Evolutionary conservation across 805 yeast genomes (phyloP), one percentile per base, ranked within the genome.

Genomic region (Candida nanaspora): DNA sequence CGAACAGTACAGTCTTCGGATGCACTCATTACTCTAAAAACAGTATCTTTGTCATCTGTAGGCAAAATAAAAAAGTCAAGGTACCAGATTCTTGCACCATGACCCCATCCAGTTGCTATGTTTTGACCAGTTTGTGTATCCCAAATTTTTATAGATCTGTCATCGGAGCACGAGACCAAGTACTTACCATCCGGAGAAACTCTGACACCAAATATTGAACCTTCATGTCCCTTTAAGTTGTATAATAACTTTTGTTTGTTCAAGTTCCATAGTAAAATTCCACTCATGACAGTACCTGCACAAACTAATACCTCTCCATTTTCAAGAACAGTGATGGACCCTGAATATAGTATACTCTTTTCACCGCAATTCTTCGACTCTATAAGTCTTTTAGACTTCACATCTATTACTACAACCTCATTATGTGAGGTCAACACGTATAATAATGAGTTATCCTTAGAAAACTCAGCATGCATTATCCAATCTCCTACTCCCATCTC

Each of bases 251-350:
- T 34, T 1, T 62, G 46, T 3, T 62, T 49, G 30, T 58, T 57
- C 20, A 78, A 53, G 36, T 78, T 78, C 98, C 98, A 91, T 2
- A 88, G 65, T 3, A 85, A 64, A 2, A 86, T 80, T 13, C 97
- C 96, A 37, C 82, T 81, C 80, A 89, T 80, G 2, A 91, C 97
- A 0, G 98, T 91, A 20, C 98, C 98, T 0, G 96, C 89, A 22
- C 87, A 87, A 13, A 87, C 69, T 4, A 73, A 56, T 0, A 81
- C 73, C 29, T 61, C 57, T 21, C 15, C 30, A 26, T 50, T 46
- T 6, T 63, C 67, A 15, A 74, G 48, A 1, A 72, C 72, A 40
- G 69, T 69, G 30, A 91, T 74, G 2, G 86, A 70, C 0, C 98
- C 98, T 6, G 96, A 86, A 56, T 93, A 93, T 28, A 93, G 66